Evolutionary conservation across 2,329 filamentous ascomycete species (phyloP).

Genomic region (Gyromitra esculenta): DNA sequence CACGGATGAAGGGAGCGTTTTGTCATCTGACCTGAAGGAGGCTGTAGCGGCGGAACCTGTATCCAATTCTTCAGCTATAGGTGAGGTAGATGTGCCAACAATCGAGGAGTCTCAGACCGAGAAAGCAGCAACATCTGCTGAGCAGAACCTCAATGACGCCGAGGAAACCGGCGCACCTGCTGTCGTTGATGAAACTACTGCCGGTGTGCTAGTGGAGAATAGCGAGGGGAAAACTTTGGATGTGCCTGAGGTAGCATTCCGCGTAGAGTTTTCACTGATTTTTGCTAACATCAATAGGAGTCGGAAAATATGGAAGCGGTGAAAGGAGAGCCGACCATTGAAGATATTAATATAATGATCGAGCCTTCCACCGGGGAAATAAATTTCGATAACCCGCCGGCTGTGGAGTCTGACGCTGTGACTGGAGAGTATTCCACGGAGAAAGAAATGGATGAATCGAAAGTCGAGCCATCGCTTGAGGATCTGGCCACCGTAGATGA

Average conservation of each 20-base stretch:
- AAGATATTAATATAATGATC: background rate
- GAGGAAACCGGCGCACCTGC: background rate
- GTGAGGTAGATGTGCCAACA: background rate
- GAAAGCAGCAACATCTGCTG: background rate
- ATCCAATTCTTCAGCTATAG: background rate
- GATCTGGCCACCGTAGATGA: background rate
- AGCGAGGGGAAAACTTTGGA: background rate
- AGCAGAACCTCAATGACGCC: background rate
- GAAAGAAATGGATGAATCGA: background rate
- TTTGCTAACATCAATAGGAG: slow-evolving; percentile 23
- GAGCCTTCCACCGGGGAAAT: background rate
- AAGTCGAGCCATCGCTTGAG: slow-evolving; percentile 2
- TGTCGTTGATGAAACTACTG: background rate
- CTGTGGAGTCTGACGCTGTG: background rate
- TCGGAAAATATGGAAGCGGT: background rate
- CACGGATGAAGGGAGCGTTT: background rate
- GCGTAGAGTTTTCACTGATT: background rate
- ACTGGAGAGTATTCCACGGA: background rate
- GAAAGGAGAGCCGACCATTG: background rate
- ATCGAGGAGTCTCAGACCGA: slow-evolving; percentile 8
- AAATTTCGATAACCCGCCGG: background rate
- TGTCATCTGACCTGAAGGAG: slow-evolving; percentile 18
- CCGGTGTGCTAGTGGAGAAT: background rate
- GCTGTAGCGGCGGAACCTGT: slow-evolving; percentile 18
- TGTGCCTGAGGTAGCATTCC: slow-evolving; percentile 17